Evolutionary conservation across 306 rosid genomes (phyloP).

Genomic region (Glycine soja): DNA sequence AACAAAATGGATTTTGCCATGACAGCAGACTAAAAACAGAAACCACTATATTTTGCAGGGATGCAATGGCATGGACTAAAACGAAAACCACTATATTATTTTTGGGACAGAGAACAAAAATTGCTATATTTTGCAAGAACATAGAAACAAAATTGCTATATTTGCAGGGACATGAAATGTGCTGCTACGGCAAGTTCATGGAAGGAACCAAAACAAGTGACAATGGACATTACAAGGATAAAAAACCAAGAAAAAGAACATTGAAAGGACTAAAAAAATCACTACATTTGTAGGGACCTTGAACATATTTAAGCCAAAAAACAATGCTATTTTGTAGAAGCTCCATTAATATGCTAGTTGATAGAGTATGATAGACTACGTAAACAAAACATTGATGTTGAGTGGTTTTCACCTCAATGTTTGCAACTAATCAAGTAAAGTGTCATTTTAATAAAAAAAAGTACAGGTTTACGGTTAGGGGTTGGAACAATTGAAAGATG

Average conservation of each 20-base stretch:
- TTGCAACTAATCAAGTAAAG: neutral
- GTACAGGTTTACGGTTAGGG: neutral
- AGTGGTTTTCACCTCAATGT: neutral
- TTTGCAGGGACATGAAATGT: neutral
- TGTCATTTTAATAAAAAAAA: neutral
- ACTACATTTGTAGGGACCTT: neutral
- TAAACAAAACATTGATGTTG: neutral
- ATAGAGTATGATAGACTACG: neutral
- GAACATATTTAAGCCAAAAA: neutral
- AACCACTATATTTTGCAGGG: neutral
- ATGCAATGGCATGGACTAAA: neutral
- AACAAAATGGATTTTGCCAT: neutral
- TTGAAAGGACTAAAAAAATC: neutral
- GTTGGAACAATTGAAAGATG: neutral
- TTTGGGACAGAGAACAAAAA: neutral
- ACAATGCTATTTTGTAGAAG: neutral
- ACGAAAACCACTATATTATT: neutral
- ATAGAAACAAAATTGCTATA: neutral
- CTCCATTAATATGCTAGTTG: slow-evolving; percentile 6
- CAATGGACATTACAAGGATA: neutral
- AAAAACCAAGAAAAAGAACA: neutral
- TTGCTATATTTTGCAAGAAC: neutral
- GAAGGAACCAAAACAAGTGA: neutral
- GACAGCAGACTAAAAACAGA: neutral
- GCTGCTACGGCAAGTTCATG: neutral